Evolutionary conservation across 1,284 basidiomycete species (phyloP), one percentile per base, ranked within the genome.

Genomic region (Meripilus lineatus): DNA sequence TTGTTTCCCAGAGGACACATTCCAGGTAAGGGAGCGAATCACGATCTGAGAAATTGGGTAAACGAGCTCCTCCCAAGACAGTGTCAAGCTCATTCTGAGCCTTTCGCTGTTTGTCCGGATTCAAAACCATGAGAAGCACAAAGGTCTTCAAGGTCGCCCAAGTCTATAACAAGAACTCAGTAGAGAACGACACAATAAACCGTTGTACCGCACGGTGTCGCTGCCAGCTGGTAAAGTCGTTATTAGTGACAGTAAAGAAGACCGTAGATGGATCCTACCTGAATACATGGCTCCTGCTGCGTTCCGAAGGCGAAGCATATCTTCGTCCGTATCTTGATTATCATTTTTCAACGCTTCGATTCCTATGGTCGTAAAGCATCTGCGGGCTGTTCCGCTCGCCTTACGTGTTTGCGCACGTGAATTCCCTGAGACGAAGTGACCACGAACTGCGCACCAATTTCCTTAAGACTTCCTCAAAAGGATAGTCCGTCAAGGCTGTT

Each of bases 41-140:
- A 5, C 36, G 40, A 22, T 55, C 52, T 11, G 25, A 24, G n/a
- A 54, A 53, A 13, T 47, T 41, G 3, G 49, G 50, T 13, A 55
- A 37, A 11, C 52, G 44, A 11, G 47, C 45, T 14, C 32, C 21
- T 6, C 54, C 50, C 1, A 55, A 30, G 11, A 57, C 45, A 1
- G 33, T 14, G 37, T 63, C 59, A 10, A 63, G 40, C 45, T 66
- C 61, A 3, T 46, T 40, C 23, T 62, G 62, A 4, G 56, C 54
- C 33, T 49, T 53, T 6, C 21, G n/a, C 36, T 52, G 52, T n/a
- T 51, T 42, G 10, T 52, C 47, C 1, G 58, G 58, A 38, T 54
- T 45, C 11, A 51, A 43, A 3, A 48, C 36, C 51, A 56, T 58
- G 8, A 52, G 50, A 8, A 55, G 46, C 33, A 56, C 35, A 42